A percentile compares a stretch with the other conserved stretches of the same genome.
Evolutionary conservation across 2,329 filamentous ascomycete species (phyloP).

Genomic region (Lachnum nothofagi): DNA sequence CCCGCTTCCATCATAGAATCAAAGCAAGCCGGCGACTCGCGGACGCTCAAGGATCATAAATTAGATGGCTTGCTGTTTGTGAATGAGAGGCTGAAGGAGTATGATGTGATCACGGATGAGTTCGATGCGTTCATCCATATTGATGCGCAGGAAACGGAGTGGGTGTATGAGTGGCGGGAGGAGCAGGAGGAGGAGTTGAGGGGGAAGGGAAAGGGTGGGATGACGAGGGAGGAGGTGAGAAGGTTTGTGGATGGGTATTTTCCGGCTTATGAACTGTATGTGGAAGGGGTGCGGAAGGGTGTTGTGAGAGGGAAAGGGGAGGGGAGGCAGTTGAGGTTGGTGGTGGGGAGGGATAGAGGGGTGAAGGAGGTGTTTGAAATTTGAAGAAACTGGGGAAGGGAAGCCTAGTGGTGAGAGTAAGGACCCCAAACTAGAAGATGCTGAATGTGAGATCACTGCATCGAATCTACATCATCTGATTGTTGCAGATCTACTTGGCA

Average conservation of each 20-base stretch:
- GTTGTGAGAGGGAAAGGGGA: slow-evolving; percentile 35
- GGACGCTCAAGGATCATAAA: slow-evolving; percentile 49
- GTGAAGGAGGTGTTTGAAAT: slow-evolving; percentile 36
- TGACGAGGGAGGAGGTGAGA: slow-evolving; percentile 60
- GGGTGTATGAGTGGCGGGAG: slow-evolving; percentile 63
- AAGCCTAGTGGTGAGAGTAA: no score
- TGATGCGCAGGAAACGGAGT: slow-evolving; percentile 57
- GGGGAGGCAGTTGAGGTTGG: slow-evolving; percentile 45
- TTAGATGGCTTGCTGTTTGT: slow-evolving; percentile 52
- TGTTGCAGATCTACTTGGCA: no score
- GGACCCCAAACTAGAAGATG: no score
- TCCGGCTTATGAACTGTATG: slow-evolving; percentile 53
- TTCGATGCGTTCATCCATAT: slow-evolving; percentile 61
- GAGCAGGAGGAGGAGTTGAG: slow-evolving; percentile 59
- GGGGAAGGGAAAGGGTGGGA: slow-evolving; percentile 52
- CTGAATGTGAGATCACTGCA: no score
- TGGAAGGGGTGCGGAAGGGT: slow-evolving; percentile 44
- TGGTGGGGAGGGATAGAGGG: slow-evolving; percentile 43
- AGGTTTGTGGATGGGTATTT: slow-evolving; percentile 58
- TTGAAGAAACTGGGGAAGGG: slow-evolving; percentile 3
- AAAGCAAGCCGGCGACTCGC: slow-evolving; percentile 37
- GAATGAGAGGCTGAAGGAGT: slow-evolving; percentile 52
- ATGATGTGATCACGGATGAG: slow-evolving; percentile 54
- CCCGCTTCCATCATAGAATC: slow-evolving; percentile 39
- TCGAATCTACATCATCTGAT: no score